These are phyloP conservation scores for Scopulariopsis brevicaulis DNA, from an alignment of 2,329 filamentous ascomycete genomes.

Conservation along the genomic window DNA sequence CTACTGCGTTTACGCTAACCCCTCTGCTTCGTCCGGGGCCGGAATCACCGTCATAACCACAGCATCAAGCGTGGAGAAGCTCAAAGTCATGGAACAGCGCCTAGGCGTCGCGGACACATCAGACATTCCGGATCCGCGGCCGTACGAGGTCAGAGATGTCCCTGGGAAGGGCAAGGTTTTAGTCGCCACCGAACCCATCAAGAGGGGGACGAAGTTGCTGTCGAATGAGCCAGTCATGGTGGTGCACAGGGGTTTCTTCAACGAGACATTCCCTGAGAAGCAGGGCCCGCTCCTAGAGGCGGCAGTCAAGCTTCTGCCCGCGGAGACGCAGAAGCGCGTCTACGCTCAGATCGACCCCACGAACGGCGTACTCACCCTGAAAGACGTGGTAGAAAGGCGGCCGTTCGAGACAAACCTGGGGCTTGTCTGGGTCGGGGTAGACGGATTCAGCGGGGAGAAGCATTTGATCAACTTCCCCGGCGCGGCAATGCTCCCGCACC, in stretches of 20 bases:
- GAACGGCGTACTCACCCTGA: background rate
- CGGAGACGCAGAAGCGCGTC: conserved; percentile 1
- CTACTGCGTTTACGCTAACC: conserved; percentile 6
- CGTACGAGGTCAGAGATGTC: conserved; percentile 12
- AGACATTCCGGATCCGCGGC: conserved; percentile 4
- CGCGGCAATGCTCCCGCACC: conserved; percentile 14
- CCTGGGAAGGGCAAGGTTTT: conserved; percentile 13
- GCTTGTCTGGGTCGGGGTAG: background rate
- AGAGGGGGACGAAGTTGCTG: conserved; percentile 8
- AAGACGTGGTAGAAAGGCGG: background rate
- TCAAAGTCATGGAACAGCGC: conserved; percentile 1
- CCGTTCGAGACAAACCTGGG: conserved; percentile 3
- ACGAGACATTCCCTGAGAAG: conserved; percentile 1
- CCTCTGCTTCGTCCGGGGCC: background rate
- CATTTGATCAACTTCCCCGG: conserved; percentile 2
- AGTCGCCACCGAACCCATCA: conserved; percentile 13
- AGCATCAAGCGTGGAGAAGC: background rate
- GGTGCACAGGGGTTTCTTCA: conserved; percentile 2
- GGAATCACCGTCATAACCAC: conserved; percentile 3
- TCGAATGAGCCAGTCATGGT: background rate
- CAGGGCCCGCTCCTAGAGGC: background rate
- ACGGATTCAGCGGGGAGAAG: conserved; percentile 2
- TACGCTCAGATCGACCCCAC: background rate
- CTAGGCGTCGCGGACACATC: background rate
- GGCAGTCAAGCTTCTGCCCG: conserved; percentile 3